Conservation (phyloP, 192 early-diverging fungal genomes). For the Umbelopsis sp. region DNA sequence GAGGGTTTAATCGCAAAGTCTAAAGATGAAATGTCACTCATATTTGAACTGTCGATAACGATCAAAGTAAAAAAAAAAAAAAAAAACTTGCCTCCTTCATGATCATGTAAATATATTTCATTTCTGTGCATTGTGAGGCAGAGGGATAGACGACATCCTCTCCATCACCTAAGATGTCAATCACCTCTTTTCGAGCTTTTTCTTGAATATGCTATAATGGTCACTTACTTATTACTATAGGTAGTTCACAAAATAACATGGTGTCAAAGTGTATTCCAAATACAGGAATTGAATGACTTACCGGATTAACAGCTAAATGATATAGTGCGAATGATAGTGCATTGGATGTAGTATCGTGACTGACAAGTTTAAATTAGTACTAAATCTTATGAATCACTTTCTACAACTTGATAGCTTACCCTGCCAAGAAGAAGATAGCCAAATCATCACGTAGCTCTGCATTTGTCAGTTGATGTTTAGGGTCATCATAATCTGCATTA, state of each 20-base stretch:
- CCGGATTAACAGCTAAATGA: slow-evolving; percentile 22
- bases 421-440: slow-evolving; percentile 9
- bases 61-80: no score
- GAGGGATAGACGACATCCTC: slow-evolving; percentile 24
- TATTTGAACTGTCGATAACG: no score
- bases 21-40: no score
- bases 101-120: slow-evolving; percentile 40
- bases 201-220: slow-evolving; percentile 14
- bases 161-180: no score
- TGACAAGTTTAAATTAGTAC: neutral
- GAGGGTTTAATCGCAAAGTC: slow-evolving; percentile 3
- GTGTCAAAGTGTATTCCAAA: no score
- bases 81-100: no score
- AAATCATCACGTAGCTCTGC: slow-evolving; percentile 15
- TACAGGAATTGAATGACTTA: neutral
- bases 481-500: neutral
- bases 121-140: slow-evolving; percentile 50
- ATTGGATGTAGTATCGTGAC: slow-evolving; percentile 22
- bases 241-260: neutral
- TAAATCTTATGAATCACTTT: no score
- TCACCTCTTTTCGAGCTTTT: slow-evolving; percentile 25
- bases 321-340: slow-evolving; percentile 13
- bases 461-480: neutral
- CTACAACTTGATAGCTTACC: neutral
- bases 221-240: neutral